phyloP scores from a whole-genome alignment of 2,329 filamentous ascomycete species.

The Tolypocladium inflatum region DNA sequence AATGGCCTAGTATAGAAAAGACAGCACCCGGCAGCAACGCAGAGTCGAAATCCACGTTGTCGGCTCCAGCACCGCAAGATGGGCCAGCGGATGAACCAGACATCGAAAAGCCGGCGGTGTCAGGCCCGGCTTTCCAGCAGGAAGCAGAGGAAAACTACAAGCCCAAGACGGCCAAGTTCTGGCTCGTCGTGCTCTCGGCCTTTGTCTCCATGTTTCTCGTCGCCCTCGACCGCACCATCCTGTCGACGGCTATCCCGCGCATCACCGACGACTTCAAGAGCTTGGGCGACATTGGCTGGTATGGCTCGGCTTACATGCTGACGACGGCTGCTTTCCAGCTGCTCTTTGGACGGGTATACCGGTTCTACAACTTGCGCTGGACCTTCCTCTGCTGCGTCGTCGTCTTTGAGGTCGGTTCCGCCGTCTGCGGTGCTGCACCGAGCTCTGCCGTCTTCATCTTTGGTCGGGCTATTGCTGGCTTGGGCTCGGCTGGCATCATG shows the following conservation, averaged over 20 bases:
- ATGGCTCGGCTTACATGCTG: constrained; percentile 52
- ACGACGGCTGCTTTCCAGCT: constrained; percentile 46
- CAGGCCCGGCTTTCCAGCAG: constrained; percentile 11
- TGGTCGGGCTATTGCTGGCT: constrained; percentile 46
- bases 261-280: constrained; percentile 50
- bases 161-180: constrained; percentile 44
- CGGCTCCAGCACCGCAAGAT: background rate
- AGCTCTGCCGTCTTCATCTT: constrained; percentile 44
- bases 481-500: constrained; percentile 48
- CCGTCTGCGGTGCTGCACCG: constrained; percentile 44
- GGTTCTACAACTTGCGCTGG: constrained; percentile 41
- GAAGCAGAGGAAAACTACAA: constrained; percentile 34
- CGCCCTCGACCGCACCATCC: constrained; percentile 47
- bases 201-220: constrained; percentile 48
- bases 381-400: constrained; percentile 36
- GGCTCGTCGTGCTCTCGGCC: constrained; percentile 43
- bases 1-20: background rate
- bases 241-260: constrained; percentile 43
- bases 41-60: background rate
- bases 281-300: constrained; percentile 54
- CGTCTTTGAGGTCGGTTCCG: constrained; percentile 45
- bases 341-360: constrained; percentile 44
- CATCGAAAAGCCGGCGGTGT: constrained; percentile 7
- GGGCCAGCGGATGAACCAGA: constrained; percentile 2
- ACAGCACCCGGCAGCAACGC: background rate